phyloP scores from a whole-genome alignment of 495 filamentous ascomycete species.

The Hypomontagnella submonticulosa region DNA sequence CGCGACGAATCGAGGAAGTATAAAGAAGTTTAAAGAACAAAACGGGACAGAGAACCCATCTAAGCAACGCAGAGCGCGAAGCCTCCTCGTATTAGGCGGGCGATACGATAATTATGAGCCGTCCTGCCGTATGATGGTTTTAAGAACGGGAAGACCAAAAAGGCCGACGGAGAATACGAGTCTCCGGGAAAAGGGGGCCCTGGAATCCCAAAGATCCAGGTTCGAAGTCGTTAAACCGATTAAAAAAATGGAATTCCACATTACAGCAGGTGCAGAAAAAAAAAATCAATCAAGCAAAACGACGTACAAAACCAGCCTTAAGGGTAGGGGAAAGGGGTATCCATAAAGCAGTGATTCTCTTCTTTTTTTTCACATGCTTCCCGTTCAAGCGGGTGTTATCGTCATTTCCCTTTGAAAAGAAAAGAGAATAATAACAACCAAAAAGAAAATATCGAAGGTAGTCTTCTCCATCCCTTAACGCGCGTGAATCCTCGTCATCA shows the following conservation, averaged over 20 bases:
- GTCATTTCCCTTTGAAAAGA: slow-evolving; percentile 25
- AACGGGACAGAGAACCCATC: no score
- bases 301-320: slow-evolving; percentile 23
- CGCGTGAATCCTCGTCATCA: slow-evolving; percentile 28
- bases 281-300: slow-evolving; percentile 10
- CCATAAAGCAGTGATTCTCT: slow-evolving; percentile 31
- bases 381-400: slow-evolving; percentile 24
- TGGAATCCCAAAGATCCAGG: background rate
- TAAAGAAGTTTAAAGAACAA: no score
- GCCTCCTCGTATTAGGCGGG: background rate
- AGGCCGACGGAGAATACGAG: no score
- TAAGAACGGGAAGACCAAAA: no score
- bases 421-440: background rate
- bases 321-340: slow-evolving; percentile 31
- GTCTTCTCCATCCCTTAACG: slow-evolving; percentile 5
- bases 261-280: slow-evolving; percentile 17
- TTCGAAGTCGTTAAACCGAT: slow-evolving; percentile 1
- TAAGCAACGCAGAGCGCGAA: no score
- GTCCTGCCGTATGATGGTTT: background rate
- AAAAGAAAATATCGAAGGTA: background rate
- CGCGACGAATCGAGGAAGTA: no score
- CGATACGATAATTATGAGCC: background rate
- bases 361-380: slow-evolving; percentile 30
- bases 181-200: no score
- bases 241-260: slow-evolving; percentile 29